Evolutionary conservation across 225 moss, liverwort and hornwort species (phyloP).

Genomic region (Pseudisothecium myosuroides): DNA sequence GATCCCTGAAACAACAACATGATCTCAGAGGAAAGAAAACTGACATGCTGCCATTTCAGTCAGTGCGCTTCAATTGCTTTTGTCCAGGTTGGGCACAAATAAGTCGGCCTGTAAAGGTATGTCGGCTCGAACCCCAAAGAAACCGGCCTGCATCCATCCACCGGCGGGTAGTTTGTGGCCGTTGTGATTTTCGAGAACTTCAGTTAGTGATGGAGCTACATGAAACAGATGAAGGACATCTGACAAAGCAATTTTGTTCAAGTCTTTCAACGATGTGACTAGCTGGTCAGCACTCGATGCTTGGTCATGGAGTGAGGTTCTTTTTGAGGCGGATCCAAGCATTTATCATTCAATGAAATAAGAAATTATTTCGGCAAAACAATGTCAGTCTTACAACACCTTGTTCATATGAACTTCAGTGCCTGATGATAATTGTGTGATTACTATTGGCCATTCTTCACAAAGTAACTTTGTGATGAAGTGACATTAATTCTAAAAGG

Average conservation of each 20-base stretch:
- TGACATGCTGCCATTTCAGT: neutral
- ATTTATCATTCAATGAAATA: neutral
- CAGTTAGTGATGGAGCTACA: neutral
- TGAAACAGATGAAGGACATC: neutral
- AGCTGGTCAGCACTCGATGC: neutral
- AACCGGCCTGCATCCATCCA: neutral
- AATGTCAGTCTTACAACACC: neutral
- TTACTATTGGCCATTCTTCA: too few relatives aligned
- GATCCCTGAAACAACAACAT: neutral
- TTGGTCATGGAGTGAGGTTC: neutral
- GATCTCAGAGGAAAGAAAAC: neutral
- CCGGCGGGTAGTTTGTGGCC: too few relatives aligned
- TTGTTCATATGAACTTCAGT: neutral
- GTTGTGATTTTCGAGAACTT: neutral
- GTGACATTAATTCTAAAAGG: neutral
- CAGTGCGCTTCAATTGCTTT: neutral
- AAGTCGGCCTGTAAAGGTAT: neutral
- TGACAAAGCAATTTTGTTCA: neutral
- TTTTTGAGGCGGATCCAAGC: neutral
- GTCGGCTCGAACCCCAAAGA: neutral
- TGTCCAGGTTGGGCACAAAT: neutral
- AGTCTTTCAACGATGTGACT: neutral
- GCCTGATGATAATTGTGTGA: neutral
- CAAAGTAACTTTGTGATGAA: too few relatives aligned
- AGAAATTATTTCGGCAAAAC: neutral